Evolutionary conservation across 1,139 yeast species (phyloP), one percentile per base, ranked within the genome.

Genomic region (Suhomyces chickasaworum): DNA sequence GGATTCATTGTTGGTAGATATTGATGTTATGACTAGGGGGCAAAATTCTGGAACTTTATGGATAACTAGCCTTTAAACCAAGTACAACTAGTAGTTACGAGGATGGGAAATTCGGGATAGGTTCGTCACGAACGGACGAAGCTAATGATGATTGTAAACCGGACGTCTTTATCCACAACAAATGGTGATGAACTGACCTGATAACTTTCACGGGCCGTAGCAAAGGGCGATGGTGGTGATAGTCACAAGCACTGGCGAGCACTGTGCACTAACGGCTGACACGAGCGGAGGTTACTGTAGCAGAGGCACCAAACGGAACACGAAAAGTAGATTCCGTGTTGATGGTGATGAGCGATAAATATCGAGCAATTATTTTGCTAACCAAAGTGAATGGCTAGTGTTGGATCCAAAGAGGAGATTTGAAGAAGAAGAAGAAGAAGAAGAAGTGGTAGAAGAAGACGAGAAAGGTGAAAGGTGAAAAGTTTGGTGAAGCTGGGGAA

Each of bases 1-100:
- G 50, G 34, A 9, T 38, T 20, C 36, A 45, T 34, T 7, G n/a
- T 12, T 10, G n/a, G 3, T 7, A 13, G 29, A 25, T 10, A 12
- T 23, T 4, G 29, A 5, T 10, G 13, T 25, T 10, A 4, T 9
- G 29, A 13, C 29, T 25, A 25, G 13, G 29, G 29, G 29, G 29
- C 29, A 25, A 25, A 25, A 12, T 7, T 8, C 12, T 25, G 7
- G 4, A 25, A n/a, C 29, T 25, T 9, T n/a, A 25, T 25, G 17
- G 17, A 29, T 37, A 12, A 41, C 6, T 2, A 17, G 22, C 23
- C 13, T 6, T 22, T 8, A 17, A 17, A 15, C 13, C 32, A 9
- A 9, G 17, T 29, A 17, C 32, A 29, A 29, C 8, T 6, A 6
- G 32, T 7, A 13, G 2, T 8, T 7, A 15, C 17, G 16, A 13